A percentile compares a stretch with the other conserved stretches of the same genome.
Conservation (phyloP, 2,329 filamentous ascomycete species). For the Diaporthe nobilis region DNA sequence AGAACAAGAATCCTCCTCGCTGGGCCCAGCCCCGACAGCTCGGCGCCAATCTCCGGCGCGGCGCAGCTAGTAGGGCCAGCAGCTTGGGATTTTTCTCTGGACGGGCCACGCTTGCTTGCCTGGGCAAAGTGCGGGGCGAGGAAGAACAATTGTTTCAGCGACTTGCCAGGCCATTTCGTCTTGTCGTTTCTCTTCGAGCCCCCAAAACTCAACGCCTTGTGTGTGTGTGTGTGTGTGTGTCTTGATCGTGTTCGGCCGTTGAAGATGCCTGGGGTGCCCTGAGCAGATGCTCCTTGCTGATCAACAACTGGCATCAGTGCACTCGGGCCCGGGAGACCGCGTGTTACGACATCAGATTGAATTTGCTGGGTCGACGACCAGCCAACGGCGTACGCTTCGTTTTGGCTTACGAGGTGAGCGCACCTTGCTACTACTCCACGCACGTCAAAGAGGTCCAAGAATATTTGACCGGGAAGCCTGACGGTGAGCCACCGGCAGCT, state of each 20-base stretch:
- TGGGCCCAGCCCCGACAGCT: slow-evolving; percentile 20
- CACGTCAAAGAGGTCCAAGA: slow-evolving; percentile 11
- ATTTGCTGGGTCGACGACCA: slow-evolving; percentile 5
- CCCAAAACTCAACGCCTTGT: not conserved
- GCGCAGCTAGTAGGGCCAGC: slow-evolving; percentile 10
- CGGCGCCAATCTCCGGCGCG: slow-evolving; percentile 21
- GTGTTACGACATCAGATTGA: slow-evolving; percentile 24
- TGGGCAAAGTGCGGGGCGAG: slow-evolving; percentile 29
- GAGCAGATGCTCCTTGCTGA: slow-evolving; percentile 14
- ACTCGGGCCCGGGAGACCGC: slow-evolving; percentile 12
- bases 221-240: not conserved
- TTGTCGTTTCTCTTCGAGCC: not conserved
- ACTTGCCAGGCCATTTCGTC: not conserved
- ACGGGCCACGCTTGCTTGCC: slow-evolving; percentile 3
- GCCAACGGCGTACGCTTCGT: not conserved
- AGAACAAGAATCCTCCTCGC: slow-evolving; percentile 17
- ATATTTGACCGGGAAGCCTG: not conserved
- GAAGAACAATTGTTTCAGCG: slow-evolving; percentile 35
- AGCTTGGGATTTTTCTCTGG: slow-evolving; percentile 14
- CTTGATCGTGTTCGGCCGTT: not conserved
- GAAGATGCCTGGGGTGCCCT: slow-evolving; percentile 19
- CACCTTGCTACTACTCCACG: not conserved
- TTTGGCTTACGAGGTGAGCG: slow-evolving; percentile 22
- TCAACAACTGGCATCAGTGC: slow-evolving; percentile 33
- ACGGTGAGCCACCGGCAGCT: not conserved